Conservation (phyloP, 176 grass and related monocot genomes). For the Oryza coarctata region DNA sequence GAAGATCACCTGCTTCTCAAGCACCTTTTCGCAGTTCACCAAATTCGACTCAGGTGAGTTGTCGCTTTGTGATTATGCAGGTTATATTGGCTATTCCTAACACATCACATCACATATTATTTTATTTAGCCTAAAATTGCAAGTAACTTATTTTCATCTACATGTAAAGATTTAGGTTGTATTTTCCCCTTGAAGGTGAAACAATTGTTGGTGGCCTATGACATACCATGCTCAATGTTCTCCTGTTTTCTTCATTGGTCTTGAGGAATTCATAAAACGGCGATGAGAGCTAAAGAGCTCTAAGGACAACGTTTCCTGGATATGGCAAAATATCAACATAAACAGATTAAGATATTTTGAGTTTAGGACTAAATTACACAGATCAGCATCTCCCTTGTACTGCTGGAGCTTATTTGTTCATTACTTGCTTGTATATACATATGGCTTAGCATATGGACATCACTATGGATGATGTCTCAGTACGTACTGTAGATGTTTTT, state of each 20-base stretch:
- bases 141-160: neutral
- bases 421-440: slow-evolving; percentile 62
- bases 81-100: neutral
- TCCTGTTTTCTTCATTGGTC: slow-evolving; percentile 38
- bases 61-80: neutral
- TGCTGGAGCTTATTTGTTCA: slow-evolving; percentile 39
- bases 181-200: neutral
- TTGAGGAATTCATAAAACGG: slow-evolving; percentile 57
- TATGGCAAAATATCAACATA: neutral
- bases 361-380: slow-evolving; percentile 26
- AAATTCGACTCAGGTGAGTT: slow-evolving; percentile 44
- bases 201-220: neutral
- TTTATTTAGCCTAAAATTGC: neutral
- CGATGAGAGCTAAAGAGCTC: slow-evolving; percentile 37
- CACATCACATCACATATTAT: neutral
- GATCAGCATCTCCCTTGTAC: slow-evolving; percentile 10
- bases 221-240: neutral
- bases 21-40: slow-evolving; percentile 27
- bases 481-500: slow-evolving; percentile 16
- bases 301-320: neutral
- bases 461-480: neutral
- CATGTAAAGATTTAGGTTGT: neutral
- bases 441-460: slow-evolving; percentile 22
- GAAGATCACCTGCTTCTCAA: slow-evolving; percentile 50
- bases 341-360: slow-evolving; percentile 9